Base-by-base conservation (phyloP, 139 green algal genomes). In the Mesotaenium endlicherianum region DNA sequence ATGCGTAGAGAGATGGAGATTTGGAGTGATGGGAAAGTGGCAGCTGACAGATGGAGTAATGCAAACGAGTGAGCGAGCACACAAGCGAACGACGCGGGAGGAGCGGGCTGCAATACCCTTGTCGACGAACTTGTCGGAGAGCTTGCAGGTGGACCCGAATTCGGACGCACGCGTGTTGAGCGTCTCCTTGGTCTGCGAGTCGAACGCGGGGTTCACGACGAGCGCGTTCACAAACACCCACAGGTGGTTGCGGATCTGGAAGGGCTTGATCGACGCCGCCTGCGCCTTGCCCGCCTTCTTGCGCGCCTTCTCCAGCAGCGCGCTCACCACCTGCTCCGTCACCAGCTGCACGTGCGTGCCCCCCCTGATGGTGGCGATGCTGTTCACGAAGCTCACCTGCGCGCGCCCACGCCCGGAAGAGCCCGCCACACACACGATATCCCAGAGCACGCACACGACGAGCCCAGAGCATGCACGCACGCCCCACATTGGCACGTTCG, bases 161-260 rank as follows among this genome's bases (percentile, higher is more conserved):
- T 84, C 91, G 71, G 82, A 91, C 2, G 92, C 83, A 39, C 93
- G 91, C 20, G 95, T 92, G 0, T 94, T 98, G 42, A 99, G 89
- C 17, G 91, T 98, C 85, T 99, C 96, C 85, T 99, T 99, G 43
- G 96, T 98, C 93, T 98, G 95, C 1, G 93, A 98, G 89, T 99
- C 97, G 81, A 99, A 99, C 4, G 97, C 93, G 1, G 97, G 97
- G 84, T 99, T 99, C 80, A 97, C 95, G 30, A 99, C 94, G 75
- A 95, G 88, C 20, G 90, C 93, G 88, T 99, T 99, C 80, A 98
- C 86, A 86, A 99, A 99, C 4, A 99, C 90, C 92, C 93, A 98
- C 16, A 99, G 87, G 90, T 99, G 95, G 90, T 97, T 98, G 84
- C 96, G 97, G 47, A 99, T 92, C 92, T 98, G 97, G 87, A 95